A percentile compares a stretch with the other conserved stretches of the same genome.
Conservation (phyloP, 2,329 filamentous ascomycete genomes). For the Parascedosporium putredinis region DNA sequence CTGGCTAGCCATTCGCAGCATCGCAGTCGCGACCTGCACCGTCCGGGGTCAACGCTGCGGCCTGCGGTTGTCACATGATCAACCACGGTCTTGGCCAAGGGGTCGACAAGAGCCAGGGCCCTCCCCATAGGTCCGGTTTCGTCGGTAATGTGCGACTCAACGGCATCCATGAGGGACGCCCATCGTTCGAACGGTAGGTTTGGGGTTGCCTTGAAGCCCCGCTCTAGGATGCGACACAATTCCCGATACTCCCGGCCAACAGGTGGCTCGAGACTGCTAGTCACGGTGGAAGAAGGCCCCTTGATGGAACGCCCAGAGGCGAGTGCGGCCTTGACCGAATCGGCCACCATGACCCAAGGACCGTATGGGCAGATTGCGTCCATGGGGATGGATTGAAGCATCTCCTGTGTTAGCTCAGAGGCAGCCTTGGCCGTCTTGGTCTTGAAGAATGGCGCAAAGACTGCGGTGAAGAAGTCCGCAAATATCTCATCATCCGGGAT, state of each 20-base stretch:
- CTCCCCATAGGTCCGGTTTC: slow-evolving; percentile 60
- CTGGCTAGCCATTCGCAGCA: slow-evolving; percentile 38
- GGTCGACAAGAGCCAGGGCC: slow-evolving; percentile 59
- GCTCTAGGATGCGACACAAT: slow-evolving; percentile 55
- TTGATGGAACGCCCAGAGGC: slow-evolving; percentile 25
- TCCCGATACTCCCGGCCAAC: slow-evolving; percentile 61
- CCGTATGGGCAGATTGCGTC: slow-evolving; percentile 35
- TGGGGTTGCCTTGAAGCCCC: slow-evolving; percentile 42
- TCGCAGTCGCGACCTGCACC: slow-evolving; percentile 26
- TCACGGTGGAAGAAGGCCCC: slow-evolving; percentile 12
- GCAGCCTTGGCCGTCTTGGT: slow-evolving; percentile 33
- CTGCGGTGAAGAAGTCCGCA: slow-evolving; percentile 33
- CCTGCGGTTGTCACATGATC: slow-evolving; percentile 9
- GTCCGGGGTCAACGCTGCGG: slow-evolving; percentile 14
- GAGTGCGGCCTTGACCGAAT: slow-evolving; percentile 25
- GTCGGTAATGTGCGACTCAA: slow-evolving; percentile 45
- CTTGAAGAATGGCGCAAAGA: slow-evolving; percentile 50
- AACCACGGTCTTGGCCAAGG: slow-evolving; percentile 43
- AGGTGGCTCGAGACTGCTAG: slow-evolving; percentile 21
- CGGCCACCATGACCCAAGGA: slow-evolving; percentile 40
- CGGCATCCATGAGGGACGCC: slow-evolving; percentile 44
- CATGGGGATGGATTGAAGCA: slow-evolving; percentile 38
- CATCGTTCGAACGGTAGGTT: slow-evolving; percentile 36
- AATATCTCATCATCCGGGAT: slow-evolving; percentile 35
- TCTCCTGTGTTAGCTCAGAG: slow-evolving; percentile 37